Base-by-base conservation (phyloP, 768 basidiomycete species). In the Strobilomyces dryophilus region DNA sequence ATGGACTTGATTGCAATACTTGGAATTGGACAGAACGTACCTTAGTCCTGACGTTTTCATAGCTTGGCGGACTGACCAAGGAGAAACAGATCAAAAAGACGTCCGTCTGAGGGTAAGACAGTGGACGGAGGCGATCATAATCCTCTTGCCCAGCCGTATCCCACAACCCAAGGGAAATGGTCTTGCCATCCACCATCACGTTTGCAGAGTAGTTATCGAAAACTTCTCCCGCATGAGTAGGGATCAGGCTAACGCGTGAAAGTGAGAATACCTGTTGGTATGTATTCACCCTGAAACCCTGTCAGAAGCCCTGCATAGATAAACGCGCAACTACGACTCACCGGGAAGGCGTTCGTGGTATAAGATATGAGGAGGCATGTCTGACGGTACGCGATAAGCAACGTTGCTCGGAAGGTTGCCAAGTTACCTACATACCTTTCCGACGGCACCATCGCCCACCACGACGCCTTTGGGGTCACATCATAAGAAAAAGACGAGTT, bases 111-210 rank as follows among this genome's bases (percentile, higher is more conserved):
- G 97, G 97, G 75, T 99, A 99, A 58, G 92, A 95, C 63, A 99
- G 81, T 47, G 97, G 97, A 62, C 97, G 87, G 62, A 99, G 88
- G 41, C 97, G 88, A 75, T 95, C 93, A 69, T 95, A 99, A 77
- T 99, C 95, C 73, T 99, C 97, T 74, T 99, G 97, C 61, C 97
- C 97, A 34, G 97, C 97, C n/a, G 97, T 99, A 81, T 99, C 97
- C 97, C 97, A 99, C 52, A 99, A 78, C 46, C 95, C 95, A 52
- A 98, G 84, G 55, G 93, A 97, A 66, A 98, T 95, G 48, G 97
- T 97, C 79, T 95, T 95, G 62, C 93, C 92, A 64, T 99, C 97
- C 44, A 99, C 97, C 87, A 98, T 93, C 51, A 99, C 95, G 73
- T 95, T 95, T 55, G 93, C 94, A 51, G 92, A 94, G 69, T 97